phyloP scores from a whole-genome alignment of 805 yeast genomes.

The Candida vaughaniae region DNA sequence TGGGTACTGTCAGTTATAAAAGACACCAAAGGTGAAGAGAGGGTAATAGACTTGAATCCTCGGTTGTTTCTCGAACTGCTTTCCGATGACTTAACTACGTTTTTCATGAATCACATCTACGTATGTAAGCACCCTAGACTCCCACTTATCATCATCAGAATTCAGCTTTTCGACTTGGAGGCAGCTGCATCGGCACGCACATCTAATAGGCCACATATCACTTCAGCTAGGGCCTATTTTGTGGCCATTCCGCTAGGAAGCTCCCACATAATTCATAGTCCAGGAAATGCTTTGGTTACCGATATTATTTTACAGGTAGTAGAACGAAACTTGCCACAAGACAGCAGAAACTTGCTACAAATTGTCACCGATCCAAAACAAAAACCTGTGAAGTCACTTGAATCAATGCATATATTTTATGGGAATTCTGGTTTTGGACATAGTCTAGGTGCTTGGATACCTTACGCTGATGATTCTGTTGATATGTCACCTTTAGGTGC shows the following conservation, averaged over 20 bases:
- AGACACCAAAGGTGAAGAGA: slow-evolving; percentile 29
- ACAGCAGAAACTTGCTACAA: slow-evolving; percentile 40
- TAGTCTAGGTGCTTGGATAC: slow-evolving; percentile 69
- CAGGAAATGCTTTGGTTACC: slow-evolving; percentile 40
- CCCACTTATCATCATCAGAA: slow-evolving; percentile 59
- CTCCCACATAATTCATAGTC: slow-evolving; percentile 62
- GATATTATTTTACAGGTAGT: slow-evolving; percentile 60
- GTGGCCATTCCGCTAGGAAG: slow-evolving; percentile 67
- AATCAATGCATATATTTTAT: slow-evolving; percentile 54
- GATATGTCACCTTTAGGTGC: slow-evolving; percentile 64
- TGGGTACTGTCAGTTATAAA: slow-evolving; percentile 52
- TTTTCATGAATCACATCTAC: slow-evolving; percentile 65
- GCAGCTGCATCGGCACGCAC: slow-evolving; percentile 11
- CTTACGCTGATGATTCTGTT: slow-evolving; percentile 65
- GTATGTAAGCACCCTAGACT: slow-evolving; percentile 62
- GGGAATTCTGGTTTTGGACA: slow-evolving; percentile 63
- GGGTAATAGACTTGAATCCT: slow-evolving; percentile 46
- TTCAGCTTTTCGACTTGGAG: slow-evolving; percentile 63
- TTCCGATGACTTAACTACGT: slow-evolving; percentile 44
- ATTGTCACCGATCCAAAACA: slow-evolving; percentile 38
- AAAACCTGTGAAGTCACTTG: slow-evolving; percentile 43
- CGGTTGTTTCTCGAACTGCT: slow-evolving; percentile 49
- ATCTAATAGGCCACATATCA: slow-evolving; percentile 37
- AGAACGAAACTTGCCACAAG: slow-evolving; percentile 49
- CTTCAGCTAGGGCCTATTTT: slow-evolving; percentile 61